A percentile compares a stretch with the other conserved stretches of the same genome.
Evolutionary conservation across 2,329 filamentous ascomycete species (phyloP).

Genomic region (Hypoxylon sp.): DNA sequence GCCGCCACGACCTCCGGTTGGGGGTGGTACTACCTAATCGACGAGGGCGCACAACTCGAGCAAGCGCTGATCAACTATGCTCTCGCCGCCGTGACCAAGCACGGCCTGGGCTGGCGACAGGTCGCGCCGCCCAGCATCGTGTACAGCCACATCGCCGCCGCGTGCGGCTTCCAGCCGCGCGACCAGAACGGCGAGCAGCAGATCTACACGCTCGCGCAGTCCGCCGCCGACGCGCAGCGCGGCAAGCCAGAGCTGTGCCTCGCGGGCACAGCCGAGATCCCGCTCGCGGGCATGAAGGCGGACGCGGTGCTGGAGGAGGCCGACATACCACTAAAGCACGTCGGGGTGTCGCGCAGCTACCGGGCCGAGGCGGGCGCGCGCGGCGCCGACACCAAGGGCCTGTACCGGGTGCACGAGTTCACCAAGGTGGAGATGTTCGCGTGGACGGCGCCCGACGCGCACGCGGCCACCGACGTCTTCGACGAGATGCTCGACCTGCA

Average conservation of each 20-base stretch:
- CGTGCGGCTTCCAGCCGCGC: slow-evolving; percentile 94
- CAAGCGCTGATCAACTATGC: slow-evolving; percentile 93
- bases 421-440: slow-evolving; percentile 98
- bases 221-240: slow-evolving; percentile 70
- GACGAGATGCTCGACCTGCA: slow-evolving; percentile 90
- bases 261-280: slow-evolving; percentile 93
- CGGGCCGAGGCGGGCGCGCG: slow-evolving; percentile 93
- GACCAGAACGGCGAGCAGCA: slow-evolving; percentile 94
- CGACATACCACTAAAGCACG: slow-evolving; percentile 81
- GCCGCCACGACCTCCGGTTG: slow-evolving; percentile 89
- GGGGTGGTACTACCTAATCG: slow-evolving; percentile 98
- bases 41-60: slow-evolving; percentile 93
- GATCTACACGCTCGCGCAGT: slow-evolving; percentile 84
- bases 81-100: slow-evolving; percentile 77
- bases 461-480: slow-evolving; percentile 73
- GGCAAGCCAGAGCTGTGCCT: slow-evolving; percentile 80
- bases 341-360: slow-evolving; percentile 92
- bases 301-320: slow-evolving; percentile 74
- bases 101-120: slow-evolving; percentile 77
- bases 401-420: slow-evolving; percentile 98
- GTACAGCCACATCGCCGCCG: slow-evolving; percentile 89
- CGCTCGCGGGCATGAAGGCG: slow-evolving; percentile 91
- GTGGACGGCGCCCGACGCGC: slow-evolving; percentile 78
- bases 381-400: slow-evolving; percentile 90
- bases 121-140: slow-evolving; percentile 91